A percentile compares a stretch with the other conserved stretches of the same genome.
These are phyloP conservation scores for Aureobasidium sp. DNA, from an alignment of 2,329 filamentous ascomycete species.

Conservation along the genomic window DNA sequence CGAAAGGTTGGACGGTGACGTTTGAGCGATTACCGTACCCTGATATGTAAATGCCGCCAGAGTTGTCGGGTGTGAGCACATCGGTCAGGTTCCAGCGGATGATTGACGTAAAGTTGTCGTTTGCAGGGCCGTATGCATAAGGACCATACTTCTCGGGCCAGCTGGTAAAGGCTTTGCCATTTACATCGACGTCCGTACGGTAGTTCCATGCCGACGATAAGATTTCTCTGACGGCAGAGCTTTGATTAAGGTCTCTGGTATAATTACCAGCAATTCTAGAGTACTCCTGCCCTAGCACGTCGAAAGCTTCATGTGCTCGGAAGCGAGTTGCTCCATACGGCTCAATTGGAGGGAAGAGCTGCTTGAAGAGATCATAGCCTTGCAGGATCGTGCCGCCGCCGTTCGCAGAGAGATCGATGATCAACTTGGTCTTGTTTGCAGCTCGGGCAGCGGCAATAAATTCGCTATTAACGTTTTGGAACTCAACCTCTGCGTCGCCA, in stretches of 20 bases:
- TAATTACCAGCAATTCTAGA: constrained; percentile 29
- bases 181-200: constrained; percentile 40
- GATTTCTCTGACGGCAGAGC: constrained; percentile 36
- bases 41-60: constrained; percentile 34
- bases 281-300: constrained; percentile 38
- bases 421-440: constrained; percentile 52
- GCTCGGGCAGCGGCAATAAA: constrained; percentile 39
- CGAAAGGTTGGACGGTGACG: constrained; percentile 46
- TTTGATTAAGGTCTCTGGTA: constrained; percentile 28
- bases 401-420: constrained; percentile 54
- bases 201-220: constrained; percentile 42
- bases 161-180: constrained; percentile 43
- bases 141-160: constrained; percentile 44
- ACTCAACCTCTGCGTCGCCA: constrained; percentile 27
- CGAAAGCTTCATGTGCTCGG: constrained; percentile 42
- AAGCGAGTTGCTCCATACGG: constrained; percentile 47
- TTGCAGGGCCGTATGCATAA: constrained; percentile 33
- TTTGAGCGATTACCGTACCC: constrained; percentile 45
- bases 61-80: constrained; percentile 33
- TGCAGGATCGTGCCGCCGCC: constrained; percentile 53
- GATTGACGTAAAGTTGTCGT: constrained; percentile 52
- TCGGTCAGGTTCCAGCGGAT: constrained; percentile 48
- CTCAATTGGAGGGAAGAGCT: constrained; percentile 46
- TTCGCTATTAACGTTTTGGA: constrained; percentile 36
- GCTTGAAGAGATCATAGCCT: constrained; percentile 57